phyloP scores from a whole-genome alignment of 257 asterid genomes.

The Hygrophila difformis region DNA sequence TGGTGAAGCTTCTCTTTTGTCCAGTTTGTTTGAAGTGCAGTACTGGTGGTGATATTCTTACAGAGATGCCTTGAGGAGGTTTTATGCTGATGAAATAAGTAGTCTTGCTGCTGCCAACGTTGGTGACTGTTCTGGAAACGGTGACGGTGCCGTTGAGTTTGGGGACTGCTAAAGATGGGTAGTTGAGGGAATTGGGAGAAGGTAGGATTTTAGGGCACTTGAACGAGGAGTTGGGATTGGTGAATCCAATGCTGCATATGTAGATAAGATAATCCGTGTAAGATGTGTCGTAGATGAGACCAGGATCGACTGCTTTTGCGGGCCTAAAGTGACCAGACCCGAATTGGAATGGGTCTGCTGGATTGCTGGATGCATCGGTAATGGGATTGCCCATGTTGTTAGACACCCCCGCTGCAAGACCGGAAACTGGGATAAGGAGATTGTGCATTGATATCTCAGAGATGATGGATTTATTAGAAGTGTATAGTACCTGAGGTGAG shows the following conservation, averaged over 20 bases:
- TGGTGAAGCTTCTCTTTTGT: constrained; percentile 49
- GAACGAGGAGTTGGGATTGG: constrained; percentile 29
- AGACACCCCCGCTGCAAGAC: constrained; percentile 44
- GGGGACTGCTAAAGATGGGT: constrained; percentile 72
- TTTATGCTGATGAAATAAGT: constrained; percentile 40
- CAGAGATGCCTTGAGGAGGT: constrained; percentile 63
- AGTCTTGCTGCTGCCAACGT: constrained; percentile 49
- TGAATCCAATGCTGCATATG: constrained; percentile 37
- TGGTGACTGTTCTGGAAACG: constrained; percentile 56
- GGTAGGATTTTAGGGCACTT: constrained; percentile 40
- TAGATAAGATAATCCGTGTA: constrained; percentile 62
- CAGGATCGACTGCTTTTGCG: constrained; percentile 81
- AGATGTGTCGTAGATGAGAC: constrained; percentile 78
- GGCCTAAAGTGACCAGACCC: constrained; percentile 91
- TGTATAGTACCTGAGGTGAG: constrained; percentile 54
- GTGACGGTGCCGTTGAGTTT: constrained; percentile 33
- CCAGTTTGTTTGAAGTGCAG: constrained; percentile 38
- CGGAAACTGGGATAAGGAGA: background rate
- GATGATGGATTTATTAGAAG: too few relatives aligned
- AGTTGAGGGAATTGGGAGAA: constrained; percentile 42
- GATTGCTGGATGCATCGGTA: constrained; percentile 45
- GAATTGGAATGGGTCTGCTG: constrained; percentile 77
- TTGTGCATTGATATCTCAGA: too few relatives aligned
- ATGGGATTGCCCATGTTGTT: constrained; percentile 46
- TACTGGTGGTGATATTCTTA: constrained; percentile 49